Percentiles rank a stretch among this genome's conserved stretches.
phyloP scores from a whole-genome alignment of 106 monocot genomes.

The Dactylorhiza incarnata region DNA sequence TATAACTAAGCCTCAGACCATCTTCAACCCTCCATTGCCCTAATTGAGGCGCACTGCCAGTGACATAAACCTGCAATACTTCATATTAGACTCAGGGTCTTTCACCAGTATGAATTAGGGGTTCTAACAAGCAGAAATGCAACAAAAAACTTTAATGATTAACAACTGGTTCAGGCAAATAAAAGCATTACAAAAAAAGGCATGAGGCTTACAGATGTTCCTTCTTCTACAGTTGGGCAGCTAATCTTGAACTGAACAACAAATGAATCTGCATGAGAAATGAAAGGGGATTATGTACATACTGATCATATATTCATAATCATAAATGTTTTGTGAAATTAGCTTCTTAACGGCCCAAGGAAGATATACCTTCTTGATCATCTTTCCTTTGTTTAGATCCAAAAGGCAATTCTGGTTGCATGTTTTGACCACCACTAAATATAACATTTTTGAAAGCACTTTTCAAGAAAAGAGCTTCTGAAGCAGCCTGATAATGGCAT shows the following conservation, averaged over 20 bases:
- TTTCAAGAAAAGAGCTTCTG: conserved; percentile 61
- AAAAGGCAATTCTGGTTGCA: conserved; percentile 28
- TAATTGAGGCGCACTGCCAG: conserved; percentile 49
- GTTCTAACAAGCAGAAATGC: neutral
- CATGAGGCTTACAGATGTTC: conserved; percentile 42
- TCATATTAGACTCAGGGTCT: neutral
- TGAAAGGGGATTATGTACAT: neutral
- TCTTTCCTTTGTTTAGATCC: conserved; percentile 16
- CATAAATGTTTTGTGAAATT: neutral
- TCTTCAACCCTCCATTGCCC: conserved; percentile 63
- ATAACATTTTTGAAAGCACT: conserved; percentile 90
- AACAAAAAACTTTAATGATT: no score
- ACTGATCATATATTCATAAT: neutral
- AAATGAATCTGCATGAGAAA: conserved; percentile 8
- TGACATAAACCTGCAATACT: conserved; percentile 62
- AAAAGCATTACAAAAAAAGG: neutral
- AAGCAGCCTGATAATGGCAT: conserved; percentile 42
- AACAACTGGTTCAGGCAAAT: neutral
- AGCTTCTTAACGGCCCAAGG: neutral
- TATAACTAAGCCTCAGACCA: conserved; percentile 60
- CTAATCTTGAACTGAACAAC: conserved; percentile 53
- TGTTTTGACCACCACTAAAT: conserved; percentile 34
- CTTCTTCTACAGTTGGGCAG: conserved; percentile 43
- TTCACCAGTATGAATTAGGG: neutral
- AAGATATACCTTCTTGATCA: conserved; percentile 34